Conservation (phyloP, 2,329 filamentous ascomycete genomes). For the Sporothrix pseudoabietina region DNA sequence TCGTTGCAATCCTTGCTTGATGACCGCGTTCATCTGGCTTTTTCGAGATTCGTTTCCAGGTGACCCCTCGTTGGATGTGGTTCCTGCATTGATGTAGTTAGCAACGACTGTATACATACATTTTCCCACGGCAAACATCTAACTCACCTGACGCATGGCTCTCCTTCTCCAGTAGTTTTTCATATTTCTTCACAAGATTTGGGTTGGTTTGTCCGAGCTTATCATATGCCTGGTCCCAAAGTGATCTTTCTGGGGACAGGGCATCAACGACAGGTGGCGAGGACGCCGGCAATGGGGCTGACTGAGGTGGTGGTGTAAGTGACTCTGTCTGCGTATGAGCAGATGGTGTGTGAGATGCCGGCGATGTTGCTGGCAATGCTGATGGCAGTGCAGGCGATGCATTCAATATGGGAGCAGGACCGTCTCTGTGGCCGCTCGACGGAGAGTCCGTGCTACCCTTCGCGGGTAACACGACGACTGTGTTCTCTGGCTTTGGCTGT, state of each 20-base stretch:
- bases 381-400: too few relatives aligned
- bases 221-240: neutral
- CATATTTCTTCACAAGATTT: neutral
- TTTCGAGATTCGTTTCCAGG: neutral
- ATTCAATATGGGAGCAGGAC: too few relatives aligned
- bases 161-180: neutral
- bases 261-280: neutral
- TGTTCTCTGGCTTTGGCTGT: neutral
- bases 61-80: neutral
- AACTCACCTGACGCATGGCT: neutral
- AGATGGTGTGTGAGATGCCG: too few relatives aligned
- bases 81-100: neutral
- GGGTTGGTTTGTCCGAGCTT: neutral
- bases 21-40: neutral
- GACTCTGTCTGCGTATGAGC: neutral
- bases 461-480: neutral
- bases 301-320: neutral
- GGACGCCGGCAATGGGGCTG: neutral
- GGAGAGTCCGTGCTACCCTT: neutral
- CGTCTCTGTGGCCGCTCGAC: neutral
- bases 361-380: too few relatives aligned
- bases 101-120: neutral
- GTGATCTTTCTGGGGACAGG: neutral
- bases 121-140: neutral
- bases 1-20: neutral